Evolutionary conservation across 208 protist species (phyloP).

Genomic region (Trypanosoma caninum): DNA sequence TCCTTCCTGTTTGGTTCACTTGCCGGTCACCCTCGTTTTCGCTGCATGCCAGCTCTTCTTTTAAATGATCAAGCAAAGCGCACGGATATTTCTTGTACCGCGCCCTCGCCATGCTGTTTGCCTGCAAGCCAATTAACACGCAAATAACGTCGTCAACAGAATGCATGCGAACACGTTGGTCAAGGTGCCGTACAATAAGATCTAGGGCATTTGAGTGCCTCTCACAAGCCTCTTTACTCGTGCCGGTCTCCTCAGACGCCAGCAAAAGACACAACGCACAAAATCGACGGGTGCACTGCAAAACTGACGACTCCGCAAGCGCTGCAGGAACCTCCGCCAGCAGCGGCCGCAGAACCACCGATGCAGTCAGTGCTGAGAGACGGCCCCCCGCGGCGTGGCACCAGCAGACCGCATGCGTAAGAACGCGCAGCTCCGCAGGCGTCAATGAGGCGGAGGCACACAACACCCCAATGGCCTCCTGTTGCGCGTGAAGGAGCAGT

Average conservation of each 20-base stretch:
- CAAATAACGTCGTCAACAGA: slow-evolving; percentile 4
- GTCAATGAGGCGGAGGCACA: neutral
- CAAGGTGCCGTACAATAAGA: slow-evolving; percentile 18
- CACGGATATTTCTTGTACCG: slow-evolving; percentile 23
- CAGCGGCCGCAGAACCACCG: neutral
- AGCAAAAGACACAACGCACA: slow-evolving; percentile 17
- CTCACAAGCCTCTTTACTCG: neutral
- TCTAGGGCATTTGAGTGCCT: slow-evolving; percentile 11
- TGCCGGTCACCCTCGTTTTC: neutral
- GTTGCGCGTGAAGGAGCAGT: slow-evolving; percentile 14
- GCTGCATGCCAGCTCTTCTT: slow-evolving; percentile 7
- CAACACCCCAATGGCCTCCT: slow-evolving; percentile 5
- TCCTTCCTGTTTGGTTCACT: neutral
- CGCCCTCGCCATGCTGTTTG: slow-evolving; percentile 7
- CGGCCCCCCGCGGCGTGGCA: slow-evolving; percentile 2
- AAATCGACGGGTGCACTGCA: slow-evolving; percentile 13
- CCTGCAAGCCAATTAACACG: slow-evolving; percentile 8
- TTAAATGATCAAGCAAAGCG: slow-evolving; percentile 15
- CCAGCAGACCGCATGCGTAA: slow-evolving; percentile 23
- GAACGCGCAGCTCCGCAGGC: neutral
- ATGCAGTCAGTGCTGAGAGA: neutral
- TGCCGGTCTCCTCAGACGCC: neutral
- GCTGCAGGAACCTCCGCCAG: neutral
- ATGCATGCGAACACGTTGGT: slow-evolving; percentile 22
- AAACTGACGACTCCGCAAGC: slow-evolving; percentile 10